phyloP scores from a whole-genome alignment of 1,284 basidiomycete genomes.

The Pseudozyma pruni region DNA sequence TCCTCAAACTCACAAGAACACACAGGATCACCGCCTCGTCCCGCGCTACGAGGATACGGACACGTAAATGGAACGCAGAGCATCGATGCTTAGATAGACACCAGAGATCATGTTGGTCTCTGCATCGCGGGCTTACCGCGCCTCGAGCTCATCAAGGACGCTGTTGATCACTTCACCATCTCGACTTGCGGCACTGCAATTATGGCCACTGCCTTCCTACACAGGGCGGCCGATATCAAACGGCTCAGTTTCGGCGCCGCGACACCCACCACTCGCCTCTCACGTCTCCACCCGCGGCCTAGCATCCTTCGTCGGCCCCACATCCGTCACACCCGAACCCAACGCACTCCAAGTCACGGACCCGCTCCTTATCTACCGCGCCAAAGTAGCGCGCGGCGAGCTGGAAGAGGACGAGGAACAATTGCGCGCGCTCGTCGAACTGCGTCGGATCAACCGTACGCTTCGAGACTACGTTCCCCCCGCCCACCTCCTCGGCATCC shows the following conservation, averaged over 20 bases:
- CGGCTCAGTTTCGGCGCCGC: background rate
- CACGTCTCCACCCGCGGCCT: background rate
- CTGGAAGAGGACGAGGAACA: constrained; percentile 77
- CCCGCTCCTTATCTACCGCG: constrained; percentile 57
- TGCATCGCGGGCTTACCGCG: constrained; percentile 11
- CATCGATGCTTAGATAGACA: constrained; percentile 5
- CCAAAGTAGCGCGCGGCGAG: constrained; percentile 71
- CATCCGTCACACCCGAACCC: constrained; percentile 1
- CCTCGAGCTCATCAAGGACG: constrained; percentile 5
- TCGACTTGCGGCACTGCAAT: constrained; percentile 2
- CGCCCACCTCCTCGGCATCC: constrained; percentile 62
- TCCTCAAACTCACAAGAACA: too few species aligned
- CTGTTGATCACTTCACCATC: background rate
- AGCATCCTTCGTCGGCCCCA: constrained; percentile 13
- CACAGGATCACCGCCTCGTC: too few species aligned
- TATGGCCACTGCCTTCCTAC: background rate
- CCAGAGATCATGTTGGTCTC: constrained; percentile 26
- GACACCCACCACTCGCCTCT: background rate
- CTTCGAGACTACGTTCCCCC: constrained; percentile 73
- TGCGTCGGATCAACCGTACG: constrained; percentile 71
- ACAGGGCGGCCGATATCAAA: background rate
- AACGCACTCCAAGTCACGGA: constrained; percentile 54
- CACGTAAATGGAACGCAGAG: too few species aligned
- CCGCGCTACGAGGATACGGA: too few species aligned
- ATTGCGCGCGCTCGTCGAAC: constrained; percentile 75